phyloP scores from a whole-genome alignment of 2,329 filamentous ascomycete genomes.

The Colletotrichum cordylinicola region DNA sequence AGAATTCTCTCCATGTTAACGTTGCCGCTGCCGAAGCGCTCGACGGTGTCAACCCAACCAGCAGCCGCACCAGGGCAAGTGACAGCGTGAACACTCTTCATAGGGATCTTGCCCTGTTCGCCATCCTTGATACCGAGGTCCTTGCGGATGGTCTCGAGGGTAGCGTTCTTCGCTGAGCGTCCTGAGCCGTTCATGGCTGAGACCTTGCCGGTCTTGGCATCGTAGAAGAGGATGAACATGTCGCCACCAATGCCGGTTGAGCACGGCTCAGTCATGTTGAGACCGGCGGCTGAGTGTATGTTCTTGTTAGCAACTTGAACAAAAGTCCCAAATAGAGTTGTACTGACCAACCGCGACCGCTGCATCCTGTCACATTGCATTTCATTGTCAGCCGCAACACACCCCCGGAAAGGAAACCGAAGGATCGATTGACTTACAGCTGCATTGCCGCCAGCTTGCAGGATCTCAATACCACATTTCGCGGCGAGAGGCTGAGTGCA shows the following conservation, averaged over 20 bases:
- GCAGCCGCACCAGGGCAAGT: constrained; percentile 91
- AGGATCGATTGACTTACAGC: constrained; percentile 66
- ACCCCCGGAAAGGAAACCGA: background rate
- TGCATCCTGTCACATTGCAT: constrained; percentile 70
- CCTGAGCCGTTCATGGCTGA: constrained; percentile 92
- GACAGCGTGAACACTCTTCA: constrained; percentile 78
- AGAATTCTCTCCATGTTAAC: constrained; percentile 79
- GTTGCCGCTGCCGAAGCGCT: constrained; percentile 89
- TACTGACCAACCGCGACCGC: constrained; percentile 84
- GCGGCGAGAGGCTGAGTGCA: constrained; percentile 90
- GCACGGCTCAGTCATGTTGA: constrained; percentile 92
- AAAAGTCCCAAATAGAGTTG: background rate
- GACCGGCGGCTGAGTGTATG: constrained; percentile 71
- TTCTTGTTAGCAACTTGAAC: background rate
- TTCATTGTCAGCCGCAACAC: constrained; percentile 15
- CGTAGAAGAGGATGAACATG: constrained; percentile 94
- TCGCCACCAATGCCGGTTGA: constrained; percentile 97
- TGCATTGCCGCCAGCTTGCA: constrained; percentile 91
- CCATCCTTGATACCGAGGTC: constrained; percentile 71
- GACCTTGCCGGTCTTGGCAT: constrained; percentile 81
- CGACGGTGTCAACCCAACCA: constrained; percentile 90
- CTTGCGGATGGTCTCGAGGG: constrained; percentile 72
- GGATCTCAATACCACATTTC: constrained; percentile 82
- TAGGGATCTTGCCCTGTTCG: constrained; percentile 68
- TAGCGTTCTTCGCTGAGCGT: constrained; percentile 73